Evolutionary conservation across 371 early-diverging fungal species (phyloP).

Genomic region (Rhizopus delemar): DNA sequence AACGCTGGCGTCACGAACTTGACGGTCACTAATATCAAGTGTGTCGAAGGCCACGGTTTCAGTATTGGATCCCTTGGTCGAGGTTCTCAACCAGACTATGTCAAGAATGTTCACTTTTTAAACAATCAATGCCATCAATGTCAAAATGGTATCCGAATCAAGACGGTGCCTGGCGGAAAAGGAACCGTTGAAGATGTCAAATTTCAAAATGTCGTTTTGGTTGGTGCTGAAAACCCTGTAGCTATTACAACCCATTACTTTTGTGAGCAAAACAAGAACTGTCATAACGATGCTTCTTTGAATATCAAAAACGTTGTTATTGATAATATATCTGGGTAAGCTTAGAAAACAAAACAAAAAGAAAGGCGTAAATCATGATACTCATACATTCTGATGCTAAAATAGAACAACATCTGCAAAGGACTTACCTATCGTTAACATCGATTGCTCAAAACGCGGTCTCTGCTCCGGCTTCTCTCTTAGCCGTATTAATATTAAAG

Average conservation of each 20-base stretch:
- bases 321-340: conserved; percentile 28
- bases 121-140: conserved; percentile 31
- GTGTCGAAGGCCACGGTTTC: conserved; percentile 38
- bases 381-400: not conserved
- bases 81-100: conserved; percentile 26
- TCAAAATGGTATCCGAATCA: conserved; percentile 44
- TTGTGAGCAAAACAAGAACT: conserved; percentile 33
- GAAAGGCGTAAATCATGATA: too few species aligned
- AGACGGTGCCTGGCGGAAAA: conserved; percentile 40
- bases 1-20: conserved; percentile 34
- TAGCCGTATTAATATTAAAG: conserved; percentile 17
- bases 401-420: conserved; percentile 13
- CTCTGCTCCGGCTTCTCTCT: conserved; percentile 25
- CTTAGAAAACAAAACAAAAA: not conserved
- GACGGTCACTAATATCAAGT: conserved; percentile 27
- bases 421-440: conserved; percentile 20
- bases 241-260: conserved; percentile 40
- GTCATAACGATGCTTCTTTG: conserved; percentile 24
- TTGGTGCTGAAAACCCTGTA: conserved; percentile 32
- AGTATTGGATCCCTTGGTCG: conserved; percentile 40
- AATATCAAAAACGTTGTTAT: conserved; percentile 29
- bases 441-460: conserved; percentile 30
- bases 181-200: conserved; percentile 29
- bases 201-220: conserved; percentile 24
- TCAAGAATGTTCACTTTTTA: conserved; percentile 24